phyloP scores from a whole-genome alignment of 345 rosid genomes.

The Populus davidiana region DNA sequence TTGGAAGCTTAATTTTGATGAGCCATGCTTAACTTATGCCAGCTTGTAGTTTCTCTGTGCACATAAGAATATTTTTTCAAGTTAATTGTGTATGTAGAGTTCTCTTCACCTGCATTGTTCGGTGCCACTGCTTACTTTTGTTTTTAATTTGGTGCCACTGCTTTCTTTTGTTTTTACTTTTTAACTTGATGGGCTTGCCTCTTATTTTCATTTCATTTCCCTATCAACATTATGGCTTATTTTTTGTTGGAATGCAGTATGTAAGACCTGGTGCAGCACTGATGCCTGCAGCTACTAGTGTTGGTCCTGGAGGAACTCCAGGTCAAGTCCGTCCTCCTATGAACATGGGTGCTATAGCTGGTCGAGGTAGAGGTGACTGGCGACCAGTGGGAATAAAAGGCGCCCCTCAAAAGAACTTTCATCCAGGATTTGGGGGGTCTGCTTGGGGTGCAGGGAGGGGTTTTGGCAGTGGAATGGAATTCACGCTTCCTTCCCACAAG shows the following conservation, averaged over 20 bases:
- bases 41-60: background rate
- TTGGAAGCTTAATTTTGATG: background rate
- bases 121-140: background rate
- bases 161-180: background rate
- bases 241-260: slow-evolving; percentile 65
- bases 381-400: slow-evolving; percentile 68
- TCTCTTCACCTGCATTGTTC: background rate
- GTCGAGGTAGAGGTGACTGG: slow-evolving; percentile 98
- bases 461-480: slow-evolving; percentile 72
- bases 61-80: background rate
- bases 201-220: slow-evolving; percentile 18
- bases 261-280: slow-evolving; percentile 95
- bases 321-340: slow-evolving; percentile 79
- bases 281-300: slow-evolving; percentile 57
- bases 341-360: slow-evolving; percentile 56
- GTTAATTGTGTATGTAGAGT: background rate
- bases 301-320: slow-evolving; percentile 53
- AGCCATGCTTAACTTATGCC: background rate
- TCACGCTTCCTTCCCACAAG: slow-evolving; percentile 99
- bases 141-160: background rate
- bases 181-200: slow-evolving; percentile 7
- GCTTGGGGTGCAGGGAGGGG: slow-evolving; percentile 80
- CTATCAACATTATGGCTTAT: slow-evolving; percentile 10
- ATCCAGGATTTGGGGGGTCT: slow-evolving; percentile 56
- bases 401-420: slow-evolving; percentile 74